A percentile compares a stretch with the other conserved stretches of the same genome.
Evolutionary conservation across 345 rosid species (phyloP).

Genomic region (rapeseed (Brassica napus)): Da-Ae NC_063450.1:19485001-19485500

Average conservation of each 20-base stretch:
- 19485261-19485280: background rate
- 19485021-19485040: too few species aligned
- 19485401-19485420: constrained; percentile 38
- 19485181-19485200: background rate
- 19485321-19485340: background rate
- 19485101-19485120: too few species aligned
- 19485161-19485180: too few species aligned
- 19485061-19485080: too few species aligned
- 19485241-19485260: background rate
- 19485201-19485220: constrained; percentile 25
- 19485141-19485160: too few species aligned
- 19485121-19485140: too few species aligned
- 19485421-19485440: constrained; percentile 85
- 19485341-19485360: constrained; percentile 10
- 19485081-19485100: too few species aligned
- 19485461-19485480: constrained; percentile 72
- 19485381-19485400: constrained; percentile 17
- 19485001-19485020: too few species aligned
- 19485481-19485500: constrained; percentile 80
- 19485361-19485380: constrained; percentile 38
- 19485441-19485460: constrained; percentile 69
- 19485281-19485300: constrained; percentile 22
- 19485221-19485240: background rate
- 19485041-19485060: too few species aligned
- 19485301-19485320: constrained; percentile 16